Conservation (phyloP, 1,139 yeast species). For the Eremothecium coryli region DNA sequence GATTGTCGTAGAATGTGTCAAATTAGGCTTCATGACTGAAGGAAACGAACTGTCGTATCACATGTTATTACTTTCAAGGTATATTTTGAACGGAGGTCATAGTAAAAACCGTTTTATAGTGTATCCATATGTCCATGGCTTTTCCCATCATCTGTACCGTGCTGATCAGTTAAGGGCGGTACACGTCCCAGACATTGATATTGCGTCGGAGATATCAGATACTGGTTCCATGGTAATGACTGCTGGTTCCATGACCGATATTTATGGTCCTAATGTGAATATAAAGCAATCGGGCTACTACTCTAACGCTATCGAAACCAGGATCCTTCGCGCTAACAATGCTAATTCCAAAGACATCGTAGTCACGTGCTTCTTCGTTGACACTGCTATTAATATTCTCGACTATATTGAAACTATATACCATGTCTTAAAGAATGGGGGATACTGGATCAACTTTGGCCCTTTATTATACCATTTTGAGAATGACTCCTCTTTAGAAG, state of each 20-base stretch:
- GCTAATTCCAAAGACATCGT: slow-evolving; percentile 42
- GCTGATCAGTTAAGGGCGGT: slow-evolving; percentile 42
- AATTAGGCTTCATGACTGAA: slow-evolving; percentile 60
- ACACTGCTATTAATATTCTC: slow-evolving; percentile 65
- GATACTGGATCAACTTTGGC: slow-evolving; percentile 77
- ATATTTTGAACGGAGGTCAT: slow-evolving; percentile 47
- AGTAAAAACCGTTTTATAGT: slow-evolving; percentile 35
- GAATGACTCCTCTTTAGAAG: slow-evolving; percentile 34
- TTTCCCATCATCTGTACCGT: slow-evolving; percentile 41
- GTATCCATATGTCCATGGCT: slow-evolving; percentile 47
- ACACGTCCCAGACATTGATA: slow-evolving; percentile 44
- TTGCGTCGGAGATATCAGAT: slow-evolving; percentile 37
- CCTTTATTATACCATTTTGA: slow-evolving; percentile 85
- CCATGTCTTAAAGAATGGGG: slow-evolving; percentile 44
- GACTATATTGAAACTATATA: slow-evolving; percentile 56
- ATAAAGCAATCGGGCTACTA: slow-evolving; percentile 34
- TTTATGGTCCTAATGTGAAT: slow-evolving; percentile 50
- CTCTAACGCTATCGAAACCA: slow-evolving; percentile 36
- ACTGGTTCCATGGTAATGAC: slow-evolving; percentile 62
- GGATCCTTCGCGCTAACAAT: slow-evolving; percentile 31
- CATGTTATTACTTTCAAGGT: slow-evolving; percentile 64
- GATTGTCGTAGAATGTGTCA: slow-evolving; percentile 62
- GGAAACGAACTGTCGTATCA: slow-evolving; percentile 82
- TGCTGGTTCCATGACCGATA: slow-evolving; percentile 71
- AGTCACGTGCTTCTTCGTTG: slow-evolving; percentile 69